phyloP scores from a whole-genome alignment of 2,329 filamentous ascomycete genomes.

The Neodidymelliopsis sp. region DNA sequence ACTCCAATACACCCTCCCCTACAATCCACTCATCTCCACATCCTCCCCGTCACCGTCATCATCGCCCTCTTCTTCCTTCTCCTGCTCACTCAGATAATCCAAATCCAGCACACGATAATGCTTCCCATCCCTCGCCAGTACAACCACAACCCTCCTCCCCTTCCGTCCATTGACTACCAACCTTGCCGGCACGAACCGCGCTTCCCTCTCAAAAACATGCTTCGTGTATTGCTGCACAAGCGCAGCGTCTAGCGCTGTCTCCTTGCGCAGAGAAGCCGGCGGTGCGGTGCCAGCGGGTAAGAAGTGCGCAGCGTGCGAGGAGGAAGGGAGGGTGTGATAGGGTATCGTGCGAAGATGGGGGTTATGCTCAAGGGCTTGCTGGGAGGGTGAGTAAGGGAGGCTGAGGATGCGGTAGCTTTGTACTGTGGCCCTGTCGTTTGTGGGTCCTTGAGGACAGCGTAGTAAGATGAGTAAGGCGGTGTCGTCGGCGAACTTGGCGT shows the following conservation, averaged over 20 bases:
- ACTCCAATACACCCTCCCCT: constrained; percentile 23
- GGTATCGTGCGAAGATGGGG: constrained; percentile 3
- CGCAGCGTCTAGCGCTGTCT: constrained; percentile 12
- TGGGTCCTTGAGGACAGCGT: constrained; percentile 24
- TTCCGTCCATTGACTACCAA: constrained; percentile 65
- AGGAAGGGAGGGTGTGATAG: constrained; percentile 13
- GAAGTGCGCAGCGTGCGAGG: background rate
- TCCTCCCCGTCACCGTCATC: constrained; percentile 20
- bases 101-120: constrained; percentile 66
- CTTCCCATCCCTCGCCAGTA: constrained; percentile 61
- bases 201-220: constrained; percentile 55
- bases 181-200: constrained; percentile 57
- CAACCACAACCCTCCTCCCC: constrained; percentile 60
- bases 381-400: constrained; percentile 28
- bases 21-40: constrained; percentile 25
- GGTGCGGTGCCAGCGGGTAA: constrained; percentile 14
- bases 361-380: background rate
- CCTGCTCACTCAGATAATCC: constrained; percentile 50
- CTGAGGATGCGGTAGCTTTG: constrained; percentile 23
- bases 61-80: constrained; percentile 17
- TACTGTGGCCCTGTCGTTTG: background rate
- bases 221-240: constrained; percentile 40
- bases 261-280: background rate
- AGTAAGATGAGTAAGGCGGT: constrained; percentile 67
- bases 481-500: constrained; percentile 74